phyloP scores from a whole-genome alignment of 1,139 yeast genomes.

The Scheffersomyces titani region DNA sequence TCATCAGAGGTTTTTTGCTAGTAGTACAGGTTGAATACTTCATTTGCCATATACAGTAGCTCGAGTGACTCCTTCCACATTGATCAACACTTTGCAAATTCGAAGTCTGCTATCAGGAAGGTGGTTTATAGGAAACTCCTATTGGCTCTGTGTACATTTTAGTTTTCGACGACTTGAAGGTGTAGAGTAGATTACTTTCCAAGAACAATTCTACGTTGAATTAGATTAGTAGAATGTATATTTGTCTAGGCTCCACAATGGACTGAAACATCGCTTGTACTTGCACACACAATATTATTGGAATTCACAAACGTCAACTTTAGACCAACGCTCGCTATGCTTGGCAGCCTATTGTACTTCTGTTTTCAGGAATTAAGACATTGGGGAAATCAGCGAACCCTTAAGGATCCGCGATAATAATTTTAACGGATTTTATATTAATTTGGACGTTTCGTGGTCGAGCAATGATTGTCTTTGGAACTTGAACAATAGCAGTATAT shows the following conservation, averaged over 20 bases:
- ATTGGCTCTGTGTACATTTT: too few relatives aligned
- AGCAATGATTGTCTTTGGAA: background rate
- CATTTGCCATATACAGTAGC: too few relatives aligned
- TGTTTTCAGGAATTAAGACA: background rate
- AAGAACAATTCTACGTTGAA: background rate
- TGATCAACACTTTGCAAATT: too few relatives aligned
- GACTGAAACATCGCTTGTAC: background rate
- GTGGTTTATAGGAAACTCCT: too few relatives aligned
- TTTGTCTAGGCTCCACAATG: background rate
- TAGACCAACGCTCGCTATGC: background rate
- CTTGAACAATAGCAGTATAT: background rate
- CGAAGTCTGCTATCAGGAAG: too few relatives aligned
- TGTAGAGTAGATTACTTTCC: background rate
- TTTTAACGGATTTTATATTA: background rate
- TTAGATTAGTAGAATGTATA: background rate
- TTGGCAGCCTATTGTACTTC: background rate
- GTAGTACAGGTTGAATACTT: too few relatives aligned
- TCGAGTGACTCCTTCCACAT: too few relatives aligned
- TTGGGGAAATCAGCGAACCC: background rate
- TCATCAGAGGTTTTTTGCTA: too few relatives aligned
- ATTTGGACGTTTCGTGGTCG: background rate
- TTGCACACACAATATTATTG: background rate
- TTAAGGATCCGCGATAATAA: background rate
- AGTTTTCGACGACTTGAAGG: too few relatives aligned
- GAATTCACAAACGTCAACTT: background rate